These are phyloP conservation scores for Pichia sp. DNA, from an alignment of 1,139 yeast species.

Conservation along the genomic window DNA sequence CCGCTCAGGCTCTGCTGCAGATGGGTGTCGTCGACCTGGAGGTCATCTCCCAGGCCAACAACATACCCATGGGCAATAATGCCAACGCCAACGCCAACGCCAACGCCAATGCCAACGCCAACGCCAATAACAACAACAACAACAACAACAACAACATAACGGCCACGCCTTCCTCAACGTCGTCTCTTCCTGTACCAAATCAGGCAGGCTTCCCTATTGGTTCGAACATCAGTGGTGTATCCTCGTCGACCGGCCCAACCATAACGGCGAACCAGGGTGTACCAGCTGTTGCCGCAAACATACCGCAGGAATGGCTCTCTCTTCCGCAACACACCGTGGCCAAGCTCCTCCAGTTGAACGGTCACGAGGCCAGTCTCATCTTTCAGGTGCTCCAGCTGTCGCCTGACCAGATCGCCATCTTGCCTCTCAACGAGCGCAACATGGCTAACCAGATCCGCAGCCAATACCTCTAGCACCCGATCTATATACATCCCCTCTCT, in stretches of 20 bases:
- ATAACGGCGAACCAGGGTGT: background rate
- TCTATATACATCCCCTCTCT: background rate
- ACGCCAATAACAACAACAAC: slow-evolving; percentile 12
- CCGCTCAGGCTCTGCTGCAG: slow-evolving; percentile 68
- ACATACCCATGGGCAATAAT: slow-evolving; percentile 17
- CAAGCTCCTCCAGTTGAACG: slow-evolving; percentile 45
- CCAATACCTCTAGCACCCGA: slow-evolving; percentile 44
- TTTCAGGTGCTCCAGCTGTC: slow-evolving; percentile 61
- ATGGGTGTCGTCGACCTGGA: slow-evolving; percentile 73
- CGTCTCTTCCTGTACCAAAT: background rate
- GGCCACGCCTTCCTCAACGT: background rate
- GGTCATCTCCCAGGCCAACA: slow-evolving; percentile 46
- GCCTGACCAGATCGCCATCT: slow-evolving; percentile 48
- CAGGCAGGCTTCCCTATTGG: background rate
- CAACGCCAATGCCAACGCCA: slow-evolving; percentile 13
- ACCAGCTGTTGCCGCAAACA: slow-evolving; percentile 7
- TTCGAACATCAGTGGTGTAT: background rate
- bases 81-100: slow-evolving; percentile 9
- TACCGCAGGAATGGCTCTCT: slow-evolving; percentile 45
- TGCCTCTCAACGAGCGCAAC: slow-evolving; percentile 58
- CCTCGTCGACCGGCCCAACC: background rate
- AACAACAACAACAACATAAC: slow-evolving; percentile 2
- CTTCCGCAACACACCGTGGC: slow-evolving; percentile 47
- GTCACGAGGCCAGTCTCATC: slow-evolving; percentile 59
- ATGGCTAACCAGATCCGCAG: slow-evolving; percentile 58